Conservation (phyloP, 345 rosid species). For the Erysimum cheiranthoides region DNA sequence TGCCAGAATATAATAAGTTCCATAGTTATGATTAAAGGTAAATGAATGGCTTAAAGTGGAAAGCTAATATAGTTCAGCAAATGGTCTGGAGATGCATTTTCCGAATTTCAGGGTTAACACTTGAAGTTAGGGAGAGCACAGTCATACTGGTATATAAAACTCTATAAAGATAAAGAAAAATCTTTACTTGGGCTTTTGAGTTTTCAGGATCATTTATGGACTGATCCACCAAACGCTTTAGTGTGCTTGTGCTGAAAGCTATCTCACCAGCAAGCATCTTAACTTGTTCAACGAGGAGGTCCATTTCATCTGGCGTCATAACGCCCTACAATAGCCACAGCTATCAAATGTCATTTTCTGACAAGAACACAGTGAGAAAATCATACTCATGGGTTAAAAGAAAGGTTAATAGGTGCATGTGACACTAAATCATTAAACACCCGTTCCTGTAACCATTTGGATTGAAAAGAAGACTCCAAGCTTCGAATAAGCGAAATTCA, state of each 20-base stretch:
- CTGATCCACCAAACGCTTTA: conserved; percentile 93
- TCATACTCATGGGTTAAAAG: background rate
- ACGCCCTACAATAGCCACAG: conserved; percentile 56
- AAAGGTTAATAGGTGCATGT: conserved; percentile 14
- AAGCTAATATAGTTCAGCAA: conserved; percentile 9
- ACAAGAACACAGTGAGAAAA: conserved; percentile 6
- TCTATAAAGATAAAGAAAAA: conserved; percentile 13
- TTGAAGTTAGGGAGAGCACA: conserved; percentile 5
- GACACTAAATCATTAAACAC: conserved; percentile 12
- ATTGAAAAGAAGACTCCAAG: conserved; percentile 1
- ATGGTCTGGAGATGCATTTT: conserved; percentile 15
- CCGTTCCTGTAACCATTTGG: conserved; percentile 8
- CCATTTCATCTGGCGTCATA: conserved; percentile 90
- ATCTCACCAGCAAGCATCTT: conserved; percentile 99
- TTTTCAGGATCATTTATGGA: conserved; percentile 84
- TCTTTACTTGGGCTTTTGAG: conserved; percentile 71
- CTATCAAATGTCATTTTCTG: conserved; percentile 30
- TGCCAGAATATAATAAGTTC: conserved; percentile 20
- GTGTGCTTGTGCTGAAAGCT: conserved; percentile 90
- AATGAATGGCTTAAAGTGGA: conserved; percentile 20
- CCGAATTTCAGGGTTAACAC: conserved; percentile 7
- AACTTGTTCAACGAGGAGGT: conserved; percentile 96
- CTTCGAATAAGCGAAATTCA: background rate
- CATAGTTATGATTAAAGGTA: background rate
- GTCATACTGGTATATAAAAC: conserved; percentile 23